Conservation (phyloP, 2,329 filamentous ascomycete genomes). For the Zasmidium citrigriseum region DNA sequence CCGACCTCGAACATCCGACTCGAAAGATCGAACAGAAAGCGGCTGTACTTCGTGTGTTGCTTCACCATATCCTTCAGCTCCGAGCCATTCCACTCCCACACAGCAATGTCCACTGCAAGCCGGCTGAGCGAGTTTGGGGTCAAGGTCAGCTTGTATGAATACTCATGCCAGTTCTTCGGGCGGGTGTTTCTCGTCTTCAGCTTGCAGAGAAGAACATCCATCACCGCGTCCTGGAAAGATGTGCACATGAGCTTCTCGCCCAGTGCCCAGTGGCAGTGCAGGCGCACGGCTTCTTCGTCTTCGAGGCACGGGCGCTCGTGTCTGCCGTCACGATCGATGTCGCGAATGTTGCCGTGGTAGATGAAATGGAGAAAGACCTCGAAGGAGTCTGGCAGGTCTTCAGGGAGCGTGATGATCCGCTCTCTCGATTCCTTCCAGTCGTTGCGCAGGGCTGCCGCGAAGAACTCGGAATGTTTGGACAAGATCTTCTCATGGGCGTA, state of each 20-base stretch:
- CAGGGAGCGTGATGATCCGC: slow-evolving; percentile 7
- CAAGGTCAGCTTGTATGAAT: not conserved
- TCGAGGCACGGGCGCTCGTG: not conserved
- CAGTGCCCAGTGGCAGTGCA: slow-evolving; percentile 19
- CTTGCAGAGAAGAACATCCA: slow-evolving; percentile 17
- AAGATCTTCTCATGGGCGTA: slow-evolving; percentile 1
- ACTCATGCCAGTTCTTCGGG: not conserved
- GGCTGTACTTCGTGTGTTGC: not conserved
- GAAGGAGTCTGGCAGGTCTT: slow-evolving; percentile 11
- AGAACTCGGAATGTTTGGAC: slow-evolving; percentile 5
- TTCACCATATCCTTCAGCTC: not conserved
- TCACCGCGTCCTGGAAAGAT: slow-evolving; percentile 23
- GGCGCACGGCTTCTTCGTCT: too few species aligned
- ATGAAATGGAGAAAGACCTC: slow-evolving; percentile 19
- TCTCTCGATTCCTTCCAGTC: slow-evolving; percentile 17
- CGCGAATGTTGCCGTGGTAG: slow-evolving; percentile 8
- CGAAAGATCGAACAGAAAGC: not conserved
- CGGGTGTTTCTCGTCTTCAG: not conserved
- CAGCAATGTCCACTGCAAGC: not conserved
- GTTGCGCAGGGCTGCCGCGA: slow-evolving; percentile 3
- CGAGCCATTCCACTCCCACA: not conserved
- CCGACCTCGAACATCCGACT: not conserved
- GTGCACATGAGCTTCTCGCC: slow-evolving; percentile 23
- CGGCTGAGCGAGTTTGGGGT: not conserved
- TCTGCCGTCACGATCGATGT: not conserved